Evolutionary conservation across 371 early-diverging fungal species (phyloP).

Genomic region (Mucor irregularis): DNA sequence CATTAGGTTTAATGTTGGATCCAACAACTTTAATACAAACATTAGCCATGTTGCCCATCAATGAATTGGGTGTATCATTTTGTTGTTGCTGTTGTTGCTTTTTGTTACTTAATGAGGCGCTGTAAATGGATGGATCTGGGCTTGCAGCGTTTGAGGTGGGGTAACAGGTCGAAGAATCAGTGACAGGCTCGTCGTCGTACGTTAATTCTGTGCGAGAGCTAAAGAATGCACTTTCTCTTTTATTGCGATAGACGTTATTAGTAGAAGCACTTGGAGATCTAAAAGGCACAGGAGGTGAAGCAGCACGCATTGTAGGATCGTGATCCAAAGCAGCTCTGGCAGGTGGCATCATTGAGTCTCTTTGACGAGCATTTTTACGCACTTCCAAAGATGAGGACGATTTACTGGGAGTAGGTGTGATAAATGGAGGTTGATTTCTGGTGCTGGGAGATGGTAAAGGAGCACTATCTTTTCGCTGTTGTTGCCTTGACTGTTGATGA

Average conservation of each 20-base stretch:
- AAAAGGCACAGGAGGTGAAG: constrained; percentile 38
- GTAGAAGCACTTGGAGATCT: neutral
- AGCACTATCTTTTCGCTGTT: constrained; percentile 20
- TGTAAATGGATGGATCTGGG: neutral
- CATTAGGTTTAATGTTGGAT: constrained; percentile 74
- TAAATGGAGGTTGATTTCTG: constrained; percentile 13
- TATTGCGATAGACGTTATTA: too few species aligned
- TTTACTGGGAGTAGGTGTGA: constrained; percentile 31
- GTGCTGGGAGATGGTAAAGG: constrained; percentile 15
- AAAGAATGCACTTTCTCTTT: too few species aligned
- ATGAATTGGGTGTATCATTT: neutral
- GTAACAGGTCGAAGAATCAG: too few species aligned
- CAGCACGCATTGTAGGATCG: constrained; percentile 43
- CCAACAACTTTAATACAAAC: constrained; percentile 56
- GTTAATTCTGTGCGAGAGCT: neutral
- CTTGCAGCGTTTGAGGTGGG: too few species aligned
- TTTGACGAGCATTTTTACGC: constrained; percentile 21
- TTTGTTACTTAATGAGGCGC: neutral
- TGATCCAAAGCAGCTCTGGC: constrained; percentile 31
- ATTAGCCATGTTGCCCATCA: constrained; percentile 19
- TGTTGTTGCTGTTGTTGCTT: neutral
- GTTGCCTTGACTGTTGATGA: constrained; percentile 3
- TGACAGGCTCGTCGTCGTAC: neutral
- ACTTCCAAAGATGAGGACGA: constrained; percentile 28
- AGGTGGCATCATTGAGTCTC: constrained; percentile 35